A percentile compares a stretch with the other conserved stretches of the same genome.
These are phyloP conservation scores for Boletus vinaceobasis DNA, from an alignment of 768 basidiomycete genomes.

Conservation along the genomic window DNA sequence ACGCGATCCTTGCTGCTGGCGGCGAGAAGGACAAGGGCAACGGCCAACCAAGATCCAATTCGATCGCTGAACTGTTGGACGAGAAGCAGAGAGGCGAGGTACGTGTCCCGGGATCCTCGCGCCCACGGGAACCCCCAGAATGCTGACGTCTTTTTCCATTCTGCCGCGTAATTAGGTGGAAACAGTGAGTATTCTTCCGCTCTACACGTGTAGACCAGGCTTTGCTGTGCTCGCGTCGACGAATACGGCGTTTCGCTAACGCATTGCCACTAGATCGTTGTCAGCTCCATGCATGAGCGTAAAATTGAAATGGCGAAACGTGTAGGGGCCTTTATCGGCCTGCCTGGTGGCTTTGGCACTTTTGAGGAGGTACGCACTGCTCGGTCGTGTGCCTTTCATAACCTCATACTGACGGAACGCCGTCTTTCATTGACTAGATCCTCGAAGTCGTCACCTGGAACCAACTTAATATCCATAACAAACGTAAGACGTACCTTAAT, in stretches of 20 bases:
- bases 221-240: neutral
- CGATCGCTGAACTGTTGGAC: conserved; percentile 24
- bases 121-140: neutral
- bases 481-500: conserved; percentile 50
- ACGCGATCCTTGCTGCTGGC: conserved; percentile 65
- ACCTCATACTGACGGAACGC: conserved; percentile 3
- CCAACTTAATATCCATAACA: conserved; percentile 82
- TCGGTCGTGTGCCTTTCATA: neutral
- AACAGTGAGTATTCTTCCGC: conserved; percentile 23
- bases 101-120: conserved; percentile 11
- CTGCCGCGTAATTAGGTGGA: conserved; percentile 22
- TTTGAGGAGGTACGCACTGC: conserved; percentile 72
- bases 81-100: conserved; percentile 36
- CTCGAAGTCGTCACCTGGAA: conserved; percentile 95
- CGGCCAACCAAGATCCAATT: conserved; percentile 17
- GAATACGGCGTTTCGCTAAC: conserved; percentile 9
- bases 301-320: conserved; percentile 89
- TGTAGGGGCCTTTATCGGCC: conserved; percentile 74
- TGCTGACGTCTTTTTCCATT: conserved; percentile 11
- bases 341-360: conserved; percentile 94
- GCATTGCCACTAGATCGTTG: conserved; percentile 50
- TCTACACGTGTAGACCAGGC: conserved; percentile 4
- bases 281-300: conserved; percentile 83
- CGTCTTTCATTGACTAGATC: conserved; percentile 41
- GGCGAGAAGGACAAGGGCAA: conserved; percentile 56